Evolutionary conservation across 371 early-diverging fungal species (phyloP).

Genomic region (Phascolomyces articulosus): DNA sequence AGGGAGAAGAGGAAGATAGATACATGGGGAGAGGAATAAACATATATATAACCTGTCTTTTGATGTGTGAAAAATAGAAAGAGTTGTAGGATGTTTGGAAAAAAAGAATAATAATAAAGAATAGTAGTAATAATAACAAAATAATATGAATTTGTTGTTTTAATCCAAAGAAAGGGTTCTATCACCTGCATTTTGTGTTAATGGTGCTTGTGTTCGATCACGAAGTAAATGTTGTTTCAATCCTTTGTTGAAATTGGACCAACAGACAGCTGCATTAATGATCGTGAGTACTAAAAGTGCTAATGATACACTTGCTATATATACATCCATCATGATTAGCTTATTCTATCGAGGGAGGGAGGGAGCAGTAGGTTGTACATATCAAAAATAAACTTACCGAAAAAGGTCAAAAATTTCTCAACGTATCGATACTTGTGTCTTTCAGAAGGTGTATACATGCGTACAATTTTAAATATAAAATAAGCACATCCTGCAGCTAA

Average conservation of each 20-base stretch:
- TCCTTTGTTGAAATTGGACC: constrained; percentile 83
- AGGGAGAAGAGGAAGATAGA: no score
- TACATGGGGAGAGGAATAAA: no score
- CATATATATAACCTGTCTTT: no score
- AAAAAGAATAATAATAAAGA: neutral
- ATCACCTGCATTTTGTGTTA: constrained; percentile 24
- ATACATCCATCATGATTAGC: neutral
- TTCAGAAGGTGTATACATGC: constrained; percentile 75
- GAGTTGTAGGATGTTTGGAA: neutral
- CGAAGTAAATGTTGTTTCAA: constrained; percentile 56
- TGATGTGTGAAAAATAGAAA: no score
- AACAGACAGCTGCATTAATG: constrained; percentile 69
- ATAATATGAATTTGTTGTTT: neutral
- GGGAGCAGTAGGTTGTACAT: no score
- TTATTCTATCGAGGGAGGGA: no score
- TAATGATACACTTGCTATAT: constrained; percentile 68
- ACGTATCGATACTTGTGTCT: constrained; percentile 63
- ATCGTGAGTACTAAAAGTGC: constrained; percentile 71
- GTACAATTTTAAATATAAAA: constrained; percentile 83
- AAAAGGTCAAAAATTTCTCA: constrained; percentile 83
- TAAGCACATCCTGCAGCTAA: constrained; percentile 76
- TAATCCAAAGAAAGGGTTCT: constrained; percentile 33
- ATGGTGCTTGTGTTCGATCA: constrained; percentile 14
- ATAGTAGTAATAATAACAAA: neutral
- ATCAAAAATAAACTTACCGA: constrained; percentile 59